phyloP scores from a whole-genome alignment of 768 basidiomycete species.

The Pisolithus sp. region DNA sequence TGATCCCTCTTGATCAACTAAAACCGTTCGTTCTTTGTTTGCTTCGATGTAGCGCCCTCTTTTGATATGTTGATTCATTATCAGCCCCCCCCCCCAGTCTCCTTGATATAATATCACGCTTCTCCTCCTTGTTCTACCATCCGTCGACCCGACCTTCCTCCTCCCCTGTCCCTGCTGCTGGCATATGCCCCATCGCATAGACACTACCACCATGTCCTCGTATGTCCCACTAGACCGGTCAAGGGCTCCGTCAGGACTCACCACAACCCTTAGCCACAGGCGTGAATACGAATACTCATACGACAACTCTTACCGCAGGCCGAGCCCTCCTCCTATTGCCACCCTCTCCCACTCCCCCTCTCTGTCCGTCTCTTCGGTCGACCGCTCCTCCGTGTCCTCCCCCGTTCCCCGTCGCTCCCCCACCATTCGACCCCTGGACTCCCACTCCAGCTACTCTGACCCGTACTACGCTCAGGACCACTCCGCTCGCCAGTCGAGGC shows the following conservation, averaged over 20 bases:
- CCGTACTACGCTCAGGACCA: slow-evolving; percentile 35
- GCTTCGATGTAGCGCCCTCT: slow-evolving; percentile 28
- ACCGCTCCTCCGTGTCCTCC: slow-evolving; percentile 55
- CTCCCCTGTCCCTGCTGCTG: slow-evolving; percentile 12
- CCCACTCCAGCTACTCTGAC: slow-evolving; percentile 30
- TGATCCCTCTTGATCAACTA: slow-evolving; percentile 27
- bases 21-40: slow-evolving; percentile 31
- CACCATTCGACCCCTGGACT: slow-evolving; percentile 27
- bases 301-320: slow-evolving; percentile 34
- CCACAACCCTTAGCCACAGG: slow-evolving; percentile 24
- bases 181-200: slow-evolving; percentile 50
- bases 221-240: slow-evolving; percentile 13
- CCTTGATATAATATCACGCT: slow-evolving; percentile 29
- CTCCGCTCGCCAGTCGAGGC: slow-evolving; percentile 23
- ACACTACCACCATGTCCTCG: slow-evolving; percentile 23
- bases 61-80: slow-evolving; percentile 35
- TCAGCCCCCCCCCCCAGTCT: slow-evolving; percentile 31
- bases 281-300: slow-evolving; percentile 37
- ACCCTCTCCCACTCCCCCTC: slow-evolving; percentile 55
- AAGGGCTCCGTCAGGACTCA: slow-evolving; percentile 9
- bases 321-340: slow-evolving; percentile 45
- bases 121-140: slow-evolving; percentile 12
- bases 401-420: slow-evolving; percentile 45
- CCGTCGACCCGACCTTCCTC: slow-evolving; percentile 12
- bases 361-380: slow-evolving; percentile 50